Evolutionary conservation across 2,329 filamentous ascomycete genomes (phyloP), one percentile per base, ranked within the genome.

Genomic region (Bipolaris oryzae): DNA sequence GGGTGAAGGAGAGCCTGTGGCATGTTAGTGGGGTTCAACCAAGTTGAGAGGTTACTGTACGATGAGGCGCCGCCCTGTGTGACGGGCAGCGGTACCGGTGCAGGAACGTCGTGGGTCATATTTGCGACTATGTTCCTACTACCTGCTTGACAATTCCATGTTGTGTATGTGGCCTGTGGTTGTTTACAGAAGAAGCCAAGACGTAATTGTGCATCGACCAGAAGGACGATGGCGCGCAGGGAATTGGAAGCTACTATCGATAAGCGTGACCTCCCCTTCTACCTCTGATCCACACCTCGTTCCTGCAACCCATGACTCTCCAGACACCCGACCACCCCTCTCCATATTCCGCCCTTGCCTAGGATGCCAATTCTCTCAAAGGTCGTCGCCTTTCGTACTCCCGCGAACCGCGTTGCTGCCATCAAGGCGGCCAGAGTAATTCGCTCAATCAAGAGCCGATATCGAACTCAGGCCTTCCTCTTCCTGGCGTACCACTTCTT

Each of bases 1-100:
- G 92, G 0, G 92, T 96, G 76, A 98, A 98, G 34, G 92, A 95
- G 66, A 95, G 82, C 38, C 91, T 94, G 71, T 13, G 33, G 52
- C 46, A 41, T 25, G 60, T 70, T 64, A 71, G 67, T 38, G 65
- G 68, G 59, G 66, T 59, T 57, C 42, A 39, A 44, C 21, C 33
- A 9, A 25, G 28, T 15, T n/a, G 45, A 20, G 2, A 43, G 23
- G 23, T 25, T n/a, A 31, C 21, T 20, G 55, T 60, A 65, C 61
- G 66, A 66, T 23, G 66, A 67, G 15, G 54, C 53, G 21, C 61
- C 52, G 33, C 45, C 55, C 43, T 64, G 68, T 28, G 62, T 33
- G 16, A 48, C 60, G n/a, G 67, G 64, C 49, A 55, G 62, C 25
- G 66, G 52, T 11, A 54, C 13, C 3, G 66, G 55, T 1, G 63